A percentile compares a stretch with the other conserved stretches of the same genome.
Evolutionary conservation across 805 yeast genomes (phyloP).

Genomic region (Schwanniomyces sp.): DNA sequence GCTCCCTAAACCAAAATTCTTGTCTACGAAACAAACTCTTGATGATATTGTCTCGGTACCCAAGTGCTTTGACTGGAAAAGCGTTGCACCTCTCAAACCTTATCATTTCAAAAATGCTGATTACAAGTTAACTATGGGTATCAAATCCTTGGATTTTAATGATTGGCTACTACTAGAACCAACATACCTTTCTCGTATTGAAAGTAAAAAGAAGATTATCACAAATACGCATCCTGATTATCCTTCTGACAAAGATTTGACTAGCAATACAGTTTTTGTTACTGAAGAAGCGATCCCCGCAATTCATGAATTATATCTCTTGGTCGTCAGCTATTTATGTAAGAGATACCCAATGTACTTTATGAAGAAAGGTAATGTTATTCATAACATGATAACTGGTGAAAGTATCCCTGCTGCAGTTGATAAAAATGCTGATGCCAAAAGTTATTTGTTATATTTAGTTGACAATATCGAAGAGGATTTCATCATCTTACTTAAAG

Average conservation of each 20-base stretch:
- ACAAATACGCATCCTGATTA: conserved; percentile 34
- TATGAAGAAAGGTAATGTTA: conserved; percentile 11
- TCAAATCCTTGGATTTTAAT: conserved; percentile 37
- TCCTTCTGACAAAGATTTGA: conserved; percentile 22
- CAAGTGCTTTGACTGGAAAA: conserved; percentile 26
- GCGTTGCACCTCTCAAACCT: conserved; percentile 20
- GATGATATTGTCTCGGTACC: conserved; percentile 16
- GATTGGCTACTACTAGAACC: conserved; percentile 44
- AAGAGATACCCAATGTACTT: conserved; percentile 42
- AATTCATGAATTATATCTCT: conserved; percentile 33
- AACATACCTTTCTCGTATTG: conserved; percentile 24
- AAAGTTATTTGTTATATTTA: conserved; percentile 19
- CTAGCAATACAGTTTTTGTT: conserved; percentile 28
- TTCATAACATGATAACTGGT: conserved; percentile 27
- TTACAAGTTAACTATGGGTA: conserved; percentile 64
- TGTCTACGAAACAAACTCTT: conserved; percentile 2
- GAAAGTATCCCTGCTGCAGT: conserved; percentile 19
- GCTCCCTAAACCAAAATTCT: background rate
- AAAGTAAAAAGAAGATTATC: conserved; percentile 26
- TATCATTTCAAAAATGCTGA: conserved; percentile 61
- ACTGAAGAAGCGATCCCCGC: conserved; percentile 36
- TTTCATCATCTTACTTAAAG: conserved; percentile 37
- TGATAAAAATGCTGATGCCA: conserved; percentile 4
- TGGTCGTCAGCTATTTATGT: conserved; percentile 30
- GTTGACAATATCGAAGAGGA: conserved; percentile 40